Base-by-base conservation (phyloP, 495 filamentous ascomycete genomes). In the Choiromyces venosus region DNA sequence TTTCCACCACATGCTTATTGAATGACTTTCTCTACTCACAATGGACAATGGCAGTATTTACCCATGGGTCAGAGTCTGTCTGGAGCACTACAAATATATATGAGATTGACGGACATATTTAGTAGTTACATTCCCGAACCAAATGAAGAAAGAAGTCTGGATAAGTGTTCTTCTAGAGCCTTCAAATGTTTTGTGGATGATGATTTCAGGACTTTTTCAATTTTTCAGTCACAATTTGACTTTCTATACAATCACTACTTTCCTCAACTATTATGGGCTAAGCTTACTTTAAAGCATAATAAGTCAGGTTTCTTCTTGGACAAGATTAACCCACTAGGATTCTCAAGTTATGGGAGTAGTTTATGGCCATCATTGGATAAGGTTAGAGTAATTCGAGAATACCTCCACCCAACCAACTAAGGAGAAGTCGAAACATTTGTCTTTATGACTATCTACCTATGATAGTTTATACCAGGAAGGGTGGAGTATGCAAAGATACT, bases 121-220 rank as follows among this genome's bases (percentile, higher is more conserved):
- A 37, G 66, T 2, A 66, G 65, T 0, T 16, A 38, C 8, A 67
- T 67, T 9, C 35, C 66, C 0, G 2, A 3, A 0, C 66, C 66
- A 7, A 37, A 67, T 33, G 19, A 14, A 19, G 66, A 67, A 25
- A n/a, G n/a, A 12, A 52, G 0, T 33, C n/a, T 61, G 21, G 44
- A 21, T 0, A 37, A 42, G n/a, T n/a, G n/a, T n/a, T n/a, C n/a
- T n/a, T n/a, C n/a, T n/a, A n/a, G 64, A 66, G 64, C 64, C 64
- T 76, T 37, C 40, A 10, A 44, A 36, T 42, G 35, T 37, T 37
- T 77, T 67, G 42, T 72, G 36, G 36, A 73, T 72, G 74, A 68
- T 66, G 67, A 73, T 33, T 72, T 39, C 37, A 35, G 67, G 12
- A 40, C 61, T 4, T 25, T 14, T 10, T 5, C 5, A n/a, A 52